A percentile compares a stretch with the other conserved stretches of the same genome.
Evolutionary conservation across 108 stramenopile species (phyloP).

Genomic region (Schizochytrium sp.): DNA sequence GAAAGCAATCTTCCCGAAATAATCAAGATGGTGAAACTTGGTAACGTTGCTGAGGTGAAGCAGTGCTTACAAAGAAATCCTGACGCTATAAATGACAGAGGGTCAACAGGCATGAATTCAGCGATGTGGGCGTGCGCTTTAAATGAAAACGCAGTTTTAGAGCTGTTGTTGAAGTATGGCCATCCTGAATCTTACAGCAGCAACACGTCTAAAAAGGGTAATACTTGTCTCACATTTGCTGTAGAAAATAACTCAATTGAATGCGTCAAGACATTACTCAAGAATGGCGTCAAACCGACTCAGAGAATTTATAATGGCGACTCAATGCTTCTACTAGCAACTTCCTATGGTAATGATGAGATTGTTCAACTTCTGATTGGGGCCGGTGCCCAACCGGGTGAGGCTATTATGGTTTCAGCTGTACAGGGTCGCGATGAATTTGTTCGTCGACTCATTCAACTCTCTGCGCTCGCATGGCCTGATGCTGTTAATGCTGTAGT

Average conservation of each 20-base stretch:
- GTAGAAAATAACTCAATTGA: conserved; percentile 6
- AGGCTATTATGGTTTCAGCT: conserved; percentile 20
- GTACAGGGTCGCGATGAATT: conserved; percentile 2
- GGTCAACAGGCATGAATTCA: conserved; percentile 3
- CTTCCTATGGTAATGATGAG: not conserved
- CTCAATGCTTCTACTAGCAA: conserved; percentile 20
- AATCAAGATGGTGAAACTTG: not conserved
- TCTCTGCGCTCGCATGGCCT: not conserved
- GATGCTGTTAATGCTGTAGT: not conserved
- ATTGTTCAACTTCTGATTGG: not conserved
- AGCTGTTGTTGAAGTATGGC: not conserved
- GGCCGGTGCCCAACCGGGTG: not conserved
- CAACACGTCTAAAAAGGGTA: not conserved
- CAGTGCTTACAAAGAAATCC: not conserved
- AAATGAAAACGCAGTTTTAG: not conserved
- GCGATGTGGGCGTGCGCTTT: conserved; percentile 43
- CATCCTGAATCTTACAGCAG: not conserved
- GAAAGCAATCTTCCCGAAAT: not conserved
- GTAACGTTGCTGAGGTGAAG: not conserved
- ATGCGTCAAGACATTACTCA: not conserved
- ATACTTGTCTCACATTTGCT: conserved; percentile 29
- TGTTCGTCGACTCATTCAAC: not conserved
- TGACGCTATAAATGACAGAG: not conserved
- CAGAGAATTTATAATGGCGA: not conserved
- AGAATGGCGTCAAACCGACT: not conserved